phyloP scores from a whole-genome alignment of 495 filamentous ascomycete genomes.

The Podospora tetraspora region DNA sequence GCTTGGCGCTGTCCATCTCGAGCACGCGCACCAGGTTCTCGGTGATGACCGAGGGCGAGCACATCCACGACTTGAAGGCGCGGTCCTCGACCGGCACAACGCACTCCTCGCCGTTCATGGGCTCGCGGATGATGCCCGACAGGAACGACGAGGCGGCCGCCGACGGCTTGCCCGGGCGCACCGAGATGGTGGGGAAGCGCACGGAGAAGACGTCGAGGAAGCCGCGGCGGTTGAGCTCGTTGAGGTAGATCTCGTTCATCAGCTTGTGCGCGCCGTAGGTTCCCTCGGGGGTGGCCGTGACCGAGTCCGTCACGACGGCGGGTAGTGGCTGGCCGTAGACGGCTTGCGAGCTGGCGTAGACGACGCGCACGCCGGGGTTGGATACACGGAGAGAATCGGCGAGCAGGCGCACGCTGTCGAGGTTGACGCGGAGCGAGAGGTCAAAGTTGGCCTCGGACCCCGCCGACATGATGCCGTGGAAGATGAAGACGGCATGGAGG shows the following conservation, averaged over 20 bases:
- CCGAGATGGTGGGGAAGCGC: slow-evolving; percentile 69
- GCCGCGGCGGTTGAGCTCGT: slow-evolving; percentile 68
- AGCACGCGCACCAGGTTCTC: slow-evolving; percentile 66
- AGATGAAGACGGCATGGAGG: slow-evolving; percentile 63
- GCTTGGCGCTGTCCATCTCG: slow-evolving; percentile 47
- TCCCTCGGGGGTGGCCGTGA: slow-evolving; percentile 59
- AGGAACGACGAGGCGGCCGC: slow-evolving; percentile 71
- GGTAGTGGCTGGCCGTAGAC: slow-evolving; percentile 40
- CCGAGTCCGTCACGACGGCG: slow-evolving; percentile 32
- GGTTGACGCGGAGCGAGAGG: slow-evolving; percentile 65
- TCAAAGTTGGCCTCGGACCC: slow-evolving; percentile 72
- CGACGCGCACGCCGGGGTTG: slow-evolving; percentile 57
- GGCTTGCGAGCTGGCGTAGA: slow-evolving; percentile 51
- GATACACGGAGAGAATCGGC: slow-evolving; percentile 55
- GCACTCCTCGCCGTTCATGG: slow-evolving; percentile 56
- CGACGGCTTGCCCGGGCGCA: slow-evolving; percentile 68
- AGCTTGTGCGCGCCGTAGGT: slow-evolving; percentile 79
- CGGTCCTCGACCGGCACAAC: slow-evolving; percentile 55
- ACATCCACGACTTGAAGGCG: slow-evolving; percentile 60
- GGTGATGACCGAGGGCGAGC: slow-evolving; percentile 60
- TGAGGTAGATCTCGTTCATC: slow-evolving; percentile 66
- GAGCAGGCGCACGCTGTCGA: slow-evolving; percentile 62
- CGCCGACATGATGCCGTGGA: slow-evolving; percentile 84
- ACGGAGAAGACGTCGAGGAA: slow-evolving; percentile 62
- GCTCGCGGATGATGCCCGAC: slow-evolving; percentile 58